Conservation (phyloP, 768 basidiomycete species). For the Crucibulum laeve region DNA sequence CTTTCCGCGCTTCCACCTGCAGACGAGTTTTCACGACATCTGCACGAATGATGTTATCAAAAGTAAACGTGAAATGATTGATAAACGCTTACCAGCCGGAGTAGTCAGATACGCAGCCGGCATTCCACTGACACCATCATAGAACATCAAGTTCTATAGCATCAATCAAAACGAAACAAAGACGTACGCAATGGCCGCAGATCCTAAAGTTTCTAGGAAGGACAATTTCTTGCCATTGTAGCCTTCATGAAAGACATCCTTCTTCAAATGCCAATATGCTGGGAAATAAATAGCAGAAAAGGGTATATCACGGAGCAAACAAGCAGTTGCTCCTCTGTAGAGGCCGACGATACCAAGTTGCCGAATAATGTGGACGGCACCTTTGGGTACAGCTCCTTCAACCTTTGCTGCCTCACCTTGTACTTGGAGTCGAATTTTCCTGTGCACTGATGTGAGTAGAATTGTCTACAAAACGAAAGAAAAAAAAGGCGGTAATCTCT, state of each 20-base stretch:
- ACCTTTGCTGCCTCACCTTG: conserved; percentile 92
- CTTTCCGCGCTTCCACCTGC: conserved; percentile 89
- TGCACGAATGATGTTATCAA: conserved; percentile 16
- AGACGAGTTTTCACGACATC: conserved; percentile 98
- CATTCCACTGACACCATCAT: conserved; percentile 72
- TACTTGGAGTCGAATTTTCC: conserved; percentile 92
- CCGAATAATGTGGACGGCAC: conserved; percentile 89
- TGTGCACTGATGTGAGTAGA: conserved; percentile 22
- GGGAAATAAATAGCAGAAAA: conserved; percentile 95
- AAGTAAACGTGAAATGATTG: conserved; percentile 6
- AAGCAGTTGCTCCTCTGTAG: conserved; percentile 91
- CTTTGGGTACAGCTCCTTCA: conserved; percentile 76
- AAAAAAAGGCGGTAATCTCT: conserved; percentile 15
- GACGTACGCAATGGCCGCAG: conserved; percentile 80
- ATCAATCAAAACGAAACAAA: conserved; percentile 6
- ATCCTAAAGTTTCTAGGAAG: conserved; percentile 82
- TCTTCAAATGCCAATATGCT: conserved; percentile 86
- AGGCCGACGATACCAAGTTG: conserved; percentile 90
- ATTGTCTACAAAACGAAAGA: conserved; percentile 3
- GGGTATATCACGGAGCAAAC: conserved; percentile 91
- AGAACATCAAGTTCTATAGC: conserved; percentile 14
- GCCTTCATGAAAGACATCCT: conserved; percentile 93
- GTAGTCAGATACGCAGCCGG: conserved; percentile 94
- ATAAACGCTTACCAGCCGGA: conserved; percentile 61
- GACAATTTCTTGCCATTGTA: conserved; percentile 90